phyloP scores from a whole-genome alignment of 2,329 filamentous ascomycete genomes.

The Phyllosticta ampelicida region DNA sequence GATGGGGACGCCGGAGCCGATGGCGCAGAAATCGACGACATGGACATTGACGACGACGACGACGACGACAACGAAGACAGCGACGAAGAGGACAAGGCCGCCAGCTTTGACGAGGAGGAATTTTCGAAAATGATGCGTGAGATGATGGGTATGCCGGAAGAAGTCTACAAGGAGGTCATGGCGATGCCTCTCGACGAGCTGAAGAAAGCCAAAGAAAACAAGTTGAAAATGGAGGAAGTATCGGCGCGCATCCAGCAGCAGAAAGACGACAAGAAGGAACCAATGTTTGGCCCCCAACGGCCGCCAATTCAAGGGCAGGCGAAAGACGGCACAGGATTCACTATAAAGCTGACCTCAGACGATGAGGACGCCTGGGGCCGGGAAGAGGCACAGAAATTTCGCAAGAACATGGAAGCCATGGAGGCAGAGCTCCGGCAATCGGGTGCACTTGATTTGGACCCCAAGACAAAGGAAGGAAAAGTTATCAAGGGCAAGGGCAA shows the following conservation, averaged over 20 bases:
- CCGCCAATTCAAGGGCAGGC: slow-evolving; percentile 14
- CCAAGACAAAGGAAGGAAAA: slow-evolving; percentile 14
- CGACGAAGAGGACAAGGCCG: slow-evolving; percentile 59
- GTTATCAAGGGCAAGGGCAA: slow-evolving; percentile 19
- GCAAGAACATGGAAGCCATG: slow-evolving; percentile 55
- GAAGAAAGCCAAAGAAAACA: neutral
- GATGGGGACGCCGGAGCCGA: slow-evolving; percentile 73
- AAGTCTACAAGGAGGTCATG: slow-evolving; percentile 22
- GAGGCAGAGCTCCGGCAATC: slow-evolving; percentile 61
- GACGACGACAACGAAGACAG: slow-evolving; percentile 33
- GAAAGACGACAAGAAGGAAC: slow-evolving; percentile 2
- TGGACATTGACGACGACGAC: slow-evolving; percentile 53
- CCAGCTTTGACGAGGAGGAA: slow-evolving; percentile 73
- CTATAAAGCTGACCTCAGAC: slow-evolving; percentile 23
- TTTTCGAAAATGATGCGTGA: slow-evolving; percentile 84
- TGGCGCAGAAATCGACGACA: slow-evolving; percentile 60
- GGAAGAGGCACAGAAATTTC: slow-evolving; percentile 51
- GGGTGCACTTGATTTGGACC: slow-evolving; percentile 48
- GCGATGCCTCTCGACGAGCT: slow-evolving; percentile 14
- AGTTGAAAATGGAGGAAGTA: neutral
- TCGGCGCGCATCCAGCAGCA: slow-evolving; percentile 1
- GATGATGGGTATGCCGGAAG: slow-evolving; percentile 62
- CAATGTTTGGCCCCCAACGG: slow-evolving; percentile 8
- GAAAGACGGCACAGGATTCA: slow-evolving; percentile 12
- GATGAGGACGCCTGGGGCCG: slow-evolving; percentile 30